These are phyloP conservation scores for Fusarium odoratissimum DNA, from an alignment of 2,329 filamentous ascomycete species.

Conservation along the genomic window DNA sequence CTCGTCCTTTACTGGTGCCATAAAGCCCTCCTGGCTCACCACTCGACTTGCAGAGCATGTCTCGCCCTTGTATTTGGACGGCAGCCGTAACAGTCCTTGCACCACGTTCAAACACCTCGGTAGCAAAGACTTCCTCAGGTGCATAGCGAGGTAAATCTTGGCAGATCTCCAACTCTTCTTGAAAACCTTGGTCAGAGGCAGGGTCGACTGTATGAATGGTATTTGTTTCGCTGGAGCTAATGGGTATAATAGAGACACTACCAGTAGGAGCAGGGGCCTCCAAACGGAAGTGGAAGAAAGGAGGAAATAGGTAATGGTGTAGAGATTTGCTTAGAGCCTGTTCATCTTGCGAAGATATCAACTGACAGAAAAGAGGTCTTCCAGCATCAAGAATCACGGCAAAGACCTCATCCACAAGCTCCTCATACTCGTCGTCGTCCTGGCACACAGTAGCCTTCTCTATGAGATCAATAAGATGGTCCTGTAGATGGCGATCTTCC, in stretches of 20 bases:
- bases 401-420: neutral
- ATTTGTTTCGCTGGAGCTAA: neutral
- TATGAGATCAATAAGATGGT: neutral
- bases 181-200: fast-evolving
- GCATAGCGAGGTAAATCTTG: neutral
- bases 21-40: neutral
- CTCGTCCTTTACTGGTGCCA: fast-evolving
- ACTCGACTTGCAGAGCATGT: neutral
- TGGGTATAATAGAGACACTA: neutral
- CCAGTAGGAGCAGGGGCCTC: fast-evolving
- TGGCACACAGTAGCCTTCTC: neutral
- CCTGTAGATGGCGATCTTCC: neutral
- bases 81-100: neutral
- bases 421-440: neutral
- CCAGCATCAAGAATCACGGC: neutral
- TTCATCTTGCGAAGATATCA: fast-evolving
- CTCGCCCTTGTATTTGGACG: fast-evolving
- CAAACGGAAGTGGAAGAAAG: neutral
- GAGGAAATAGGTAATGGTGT: neutral
- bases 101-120: fast-evolving
- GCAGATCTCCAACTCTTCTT: neutral
- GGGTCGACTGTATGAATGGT: fast-evolving
- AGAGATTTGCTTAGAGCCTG: fast-evolving
- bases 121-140: fast-evolving
- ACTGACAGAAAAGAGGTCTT: neutral